These are phyloP conservation scores for Agrocybe pediades DNA, from an alignment of 768 basidiomycete species.

Conservation along the genomic window DNA sequence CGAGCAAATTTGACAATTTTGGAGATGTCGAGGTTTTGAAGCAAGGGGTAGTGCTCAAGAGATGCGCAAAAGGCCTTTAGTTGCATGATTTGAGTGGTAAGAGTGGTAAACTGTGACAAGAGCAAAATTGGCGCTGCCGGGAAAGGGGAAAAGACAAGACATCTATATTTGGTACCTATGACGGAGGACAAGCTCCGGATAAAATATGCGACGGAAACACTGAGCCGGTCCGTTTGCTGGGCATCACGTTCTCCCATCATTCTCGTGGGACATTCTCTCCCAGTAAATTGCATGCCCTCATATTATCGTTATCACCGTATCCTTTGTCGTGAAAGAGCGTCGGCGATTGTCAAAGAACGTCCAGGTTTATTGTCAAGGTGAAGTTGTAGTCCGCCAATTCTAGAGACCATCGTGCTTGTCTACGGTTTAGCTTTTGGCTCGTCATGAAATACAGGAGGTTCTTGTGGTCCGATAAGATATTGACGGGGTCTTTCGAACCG, in stretches of 20 bases:
- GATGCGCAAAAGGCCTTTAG: neutral
- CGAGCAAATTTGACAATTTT: neutral
- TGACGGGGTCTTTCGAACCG: neutral
- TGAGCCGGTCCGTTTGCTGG: neutral
- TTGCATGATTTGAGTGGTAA: neutral
- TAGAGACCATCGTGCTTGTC: neutral
- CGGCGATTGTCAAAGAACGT: no score
- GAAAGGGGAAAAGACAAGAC: neutral
- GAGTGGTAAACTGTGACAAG: neutral
- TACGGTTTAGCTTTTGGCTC: neutral
- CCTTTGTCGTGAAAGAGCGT: no score
- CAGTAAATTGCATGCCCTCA: neutral
- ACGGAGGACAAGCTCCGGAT: neutral
- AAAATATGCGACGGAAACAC: neutral
- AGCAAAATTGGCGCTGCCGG: neutral
- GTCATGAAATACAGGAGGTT: neutral
- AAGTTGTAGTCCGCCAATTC: no score
- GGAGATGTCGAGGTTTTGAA: neutral
- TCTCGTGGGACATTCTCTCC: neutral
- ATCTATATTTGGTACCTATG: neutral
- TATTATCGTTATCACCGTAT: no score
- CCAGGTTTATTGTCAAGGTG: no score
- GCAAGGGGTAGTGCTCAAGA: neutral
- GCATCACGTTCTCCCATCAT: neutral
- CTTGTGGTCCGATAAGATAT: neutral